These are phyloP conservation scores for Agaricus subrufescens DNA, from an alignment of 768 basidiomycete genomes.

Conservation along the genomic window DNA sequence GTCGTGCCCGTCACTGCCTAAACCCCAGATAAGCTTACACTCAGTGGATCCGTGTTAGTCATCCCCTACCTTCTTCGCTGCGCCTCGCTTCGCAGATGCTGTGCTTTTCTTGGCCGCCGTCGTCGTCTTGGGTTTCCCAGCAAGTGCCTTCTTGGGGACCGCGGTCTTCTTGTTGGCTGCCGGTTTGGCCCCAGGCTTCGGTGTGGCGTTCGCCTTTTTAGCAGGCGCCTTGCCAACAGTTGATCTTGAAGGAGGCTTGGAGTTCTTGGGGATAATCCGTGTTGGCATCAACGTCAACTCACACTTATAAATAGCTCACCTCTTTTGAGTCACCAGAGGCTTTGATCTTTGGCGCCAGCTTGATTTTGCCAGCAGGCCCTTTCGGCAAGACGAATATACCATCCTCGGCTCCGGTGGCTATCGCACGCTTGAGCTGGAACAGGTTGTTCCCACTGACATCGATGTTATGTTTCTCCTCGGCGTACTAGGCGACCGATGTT, in stretches of 20 bases:
- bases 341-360: constrained; percentile 50
- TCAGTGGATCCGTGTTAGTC: constrained; percentile 1
- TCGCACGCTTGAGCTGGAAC: constrained; percentile 71
- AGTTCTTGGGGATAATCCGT: constrained; percentile 29
- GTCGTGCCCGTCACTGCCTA: constrained; percentile 51
- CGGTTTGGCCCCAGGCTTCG: constrained; percentile 26
- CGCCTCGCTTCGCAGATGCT: constrained; percentile 39
- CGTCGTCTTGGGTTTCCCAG: constrained; percentile 17
- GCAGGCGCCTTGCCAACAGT: constrained; percentile 23
- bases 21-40: constrained; percentile 4
- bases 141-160: constrained; percentile 23
- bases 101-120: constrained; percentile 17
- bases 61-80: constrained; percentile 57
- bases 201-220: constrained; percentile 26
- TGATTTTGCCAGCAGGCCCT: constrained; percentile 57
- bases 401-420: constrained; percentile 59
- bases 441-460: constrained; percentile 63
- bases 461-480: constrained; percentile 78
- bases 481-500: constrained; percentile 47
- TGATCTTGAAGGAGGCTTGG: constrained; percentile 39
- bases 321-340: constrained; percentile 53
- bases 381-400: constrained; percentile 34
- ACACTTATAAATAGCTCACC: constrained; percentile 29
- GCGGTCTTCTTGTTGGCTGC: constrained; percentile 16
- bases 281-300: constrained; percentile 3